Evolutionary conservation across 2,329 filamentous ascomycete species (phyloP).

Genomic region (Talaromyces funiculosus): DNA sequence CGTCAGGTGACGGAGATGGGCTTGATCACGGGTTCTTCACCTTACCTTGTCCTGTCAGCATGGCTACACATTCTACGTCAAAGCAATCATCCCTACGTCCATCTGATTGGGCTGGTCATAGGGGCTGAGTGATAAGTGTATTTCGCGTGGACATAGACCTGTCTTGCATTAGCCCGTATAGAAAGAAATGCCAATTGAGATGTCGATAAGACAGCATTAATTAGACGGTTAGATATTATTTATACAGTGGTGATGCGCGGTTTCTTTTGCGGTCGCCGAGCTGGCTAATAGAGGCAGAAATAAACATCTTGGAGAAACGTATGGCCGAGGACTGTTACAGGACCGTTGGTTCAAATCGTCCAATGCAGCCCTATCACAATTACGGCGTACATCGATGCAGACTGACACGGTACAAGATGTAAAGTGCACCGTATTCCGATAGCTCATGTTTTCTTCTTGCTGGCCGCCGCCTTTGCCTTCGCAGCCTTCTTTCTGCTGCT

Average conservation of each 20-base stretch:
- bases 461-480: conserved; percentile 75
- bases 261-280: not conserved
- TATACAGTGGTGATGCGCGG: not conserved
- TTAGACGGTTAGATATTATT: not conserved
- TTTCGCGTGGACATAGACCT: not conserved
- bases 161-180: not conserved
- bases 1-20: conserved; percentile 2
- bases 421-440: not conserved
- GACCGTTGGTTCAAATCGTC: not conserved
- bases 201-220: not conserved
- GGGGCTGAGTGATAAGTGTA: not conserved
- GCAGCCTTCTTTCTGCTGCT: conserved; percentile 97
- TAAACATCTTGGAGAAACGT: too few species aligned
- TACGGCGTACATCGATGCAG: not conserved
- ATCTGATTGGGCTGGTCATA: not conserved
- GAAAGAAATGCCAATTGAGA: not conserved
- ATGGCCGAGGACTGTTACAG: too few species aligned
- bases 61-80: not conserved
- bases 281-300: not conserved
- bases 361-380: not conserved
- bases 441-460: conserved; percentile 62
- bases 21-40: conserved; percentile 3
- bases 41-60: not conserved
- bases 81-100: not conserved
- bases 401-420: not conserved